A percentile compares a stretch with the other conserved stretches of the same genome.
phyloP scores from a whole-genome alignment of 2,329 filamentous ascomycete species.

The Trichoderma breve region DNA sequence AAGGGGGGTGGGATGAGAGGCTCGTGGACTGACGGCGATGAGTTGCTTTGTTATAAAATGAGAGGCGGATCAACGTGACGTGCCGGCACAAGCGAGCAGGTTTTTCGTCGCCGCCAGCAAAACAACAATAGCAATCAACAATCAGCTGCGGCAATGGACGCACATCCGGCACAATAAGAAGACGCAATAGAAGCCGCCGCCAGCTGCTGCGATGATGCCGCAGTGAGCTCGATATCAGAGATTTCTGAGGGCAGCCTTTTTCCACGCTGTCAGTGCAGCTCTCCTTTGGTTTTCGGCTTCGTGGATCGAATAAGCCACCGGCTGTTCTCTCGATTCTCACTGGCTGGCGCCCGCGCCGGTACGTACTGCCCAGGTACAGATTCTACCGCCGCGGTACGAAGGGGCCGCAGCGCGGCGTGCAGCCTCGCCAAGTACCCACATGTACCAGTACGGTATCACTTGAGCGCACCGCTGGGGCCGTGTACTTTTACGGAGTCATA shows the following conservation, averaged over 20 bases:
- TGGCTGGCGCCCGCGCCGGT: slow-evolving; percentile 8
- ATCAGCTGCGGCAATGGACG: slow-evolving; percentile 22
- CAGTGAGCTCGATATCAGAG: slow-evolving; percentile 25
- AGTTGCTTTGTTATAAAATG: slow-evolving; percentile 13
- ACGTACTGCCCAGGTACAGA: background rate
- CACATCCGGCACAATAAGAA: slow-evolving; percentile 16
- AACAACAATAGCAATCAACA: slow-evolving; percentile 20
- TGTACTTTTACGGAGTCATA: background rate
- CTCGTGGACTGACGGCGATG: slow-evolving; percentile 8
- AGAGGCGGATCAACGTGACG: slow-evolving; percentile 19
- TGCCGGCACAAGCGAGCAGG: slow-evolving; percentile 18
- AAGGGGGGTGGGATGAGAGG: background rate
- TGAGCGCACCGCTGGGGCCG: background rate
- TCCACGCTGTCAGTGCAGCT: slow-evolving; percentile 23
- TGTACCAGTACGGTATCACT: background rate
- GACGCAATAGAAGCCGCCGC: slow-evolving; percentile 15
- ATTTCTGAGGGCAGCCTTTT: slow-evolving; percentile 21
- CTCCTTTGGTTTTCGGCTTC: slow-evolving; percentile 41
- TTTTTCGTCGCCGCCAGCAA: slow-evolving; percentile 13
- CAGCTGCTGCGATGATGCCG: slow-evolving; percentile 24
- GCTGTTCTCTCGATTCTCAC: slow-evolving; percentile 9
- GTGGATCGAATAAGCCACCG: slow-evolving; percentile 41
- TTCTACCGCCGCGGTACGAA: background rate
- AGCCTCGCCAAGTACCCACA: background rate
- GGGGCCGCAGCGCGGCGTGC: background rate